Conservation (phyloP, 1,284 basidiomycete genomes). For the Xerocomus tenax region DNA sequence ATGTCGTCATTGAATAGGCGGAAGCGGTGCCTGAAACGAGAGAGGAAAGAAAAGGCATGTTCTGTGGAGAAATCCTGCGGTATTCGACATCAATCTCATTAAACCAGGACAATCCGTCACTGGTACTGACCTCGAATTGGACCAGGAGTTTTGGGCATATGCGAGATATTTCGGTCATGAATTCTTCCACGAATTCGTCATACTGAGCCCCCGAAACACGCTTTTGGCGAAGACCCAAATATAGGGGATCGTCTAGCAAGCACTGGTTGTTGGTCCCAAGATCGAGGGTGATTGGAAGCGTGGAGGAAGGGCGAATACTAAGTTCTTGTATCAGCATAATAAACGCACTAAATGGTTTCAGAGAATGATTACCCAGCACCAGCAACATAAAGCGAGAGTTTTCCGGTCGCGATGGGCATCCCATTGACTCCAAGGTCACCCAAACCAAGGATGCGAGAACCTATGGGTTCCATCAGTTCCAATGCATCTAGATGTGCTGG, state of each 20-base stretch:
- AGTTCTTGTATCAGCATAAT: conserved; percentile 6
- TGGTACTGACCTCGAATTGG: conserved; percentile 70
- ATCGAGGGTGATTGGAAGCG: conserved; percentile 79
- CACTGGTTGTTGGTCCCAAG: conserved; percentile 83
- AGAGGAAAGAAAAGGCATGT: conserved; percentile 77
- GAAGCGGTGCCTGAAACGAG: conserved; percentile 65
- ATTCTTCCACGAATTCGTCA: conserved; percentile 84
- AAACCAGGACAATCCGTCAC: not conserved
- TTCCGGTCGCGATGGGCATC: conserved; percentile 93
- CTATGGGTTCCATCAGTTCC: conserved; percentile 28
- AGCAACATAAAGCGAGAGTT: conserved; percentile 85
- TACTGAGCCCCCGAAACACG: conserved; percentile 61
- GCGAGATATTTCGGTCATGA: conserved; percentile 73
- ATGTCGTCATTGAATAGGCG: conserved; percentile 89
- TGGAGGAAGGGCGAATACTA: conserved; percentile 78
- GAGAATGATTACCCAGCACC: conserved; percentile 59
- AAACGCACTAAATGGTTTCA: not conserved
- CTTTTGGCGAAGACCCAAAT: conserved; percentile 75
- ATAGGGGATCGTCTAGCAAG: conserved; percentile 81
- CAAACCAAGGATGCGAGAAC: conserved; percentile 84
- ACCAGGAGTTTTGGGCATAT: conserved; percentile 79
- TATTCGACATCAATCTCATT: conserved; percentile 1
- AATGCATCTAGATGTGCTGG: not conserved
- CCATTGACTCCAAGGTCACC: conserved; percentile 83
- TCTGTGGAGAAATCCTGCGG: conserved; percentile 75